A percentile compares a stretch with the other conserved stretches of the same genome.
Evolutionary conservation across 495 filamentous ascomycete genomes (phyloP).

Genomic region (Lindgomyces ingoldianus): DNA sequence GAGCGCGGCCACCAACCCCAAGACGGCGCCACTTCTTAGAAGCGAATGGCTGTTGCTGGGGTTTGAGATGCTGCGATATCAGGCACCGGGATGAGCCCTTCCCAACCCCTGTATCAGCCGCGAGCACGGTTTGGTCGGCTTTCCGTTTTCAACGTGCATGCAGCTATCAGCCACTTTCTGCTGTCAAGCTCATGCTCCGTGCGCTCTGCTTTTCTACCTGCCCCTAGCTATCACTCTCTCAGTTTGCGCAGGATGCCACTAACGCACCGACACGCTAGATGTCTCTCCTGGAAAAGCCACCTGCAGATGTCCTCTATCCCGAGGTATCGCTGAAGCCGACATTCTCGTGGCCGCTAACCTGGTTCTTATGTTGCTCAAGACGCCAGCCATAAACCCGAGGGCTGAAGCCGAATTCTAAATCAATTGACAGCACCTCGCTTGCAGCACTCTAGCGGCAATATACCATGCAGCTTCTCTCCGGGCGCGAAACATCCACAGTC

Average conservation of each 20-base stretch:
- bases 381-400: not conserved
- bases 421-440: not conserved
- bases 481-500: not conserved
- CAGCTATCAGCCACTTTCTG: not conserved
- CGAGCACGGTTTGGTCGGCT: not conserved
- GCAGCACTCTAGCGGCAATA: slow-evolving; percentile 4
- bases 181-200: not conserved
- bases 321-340: not conserved
- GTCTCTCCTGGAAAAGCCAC: not conserved
- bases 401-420: not conserved
- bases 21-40: not conserved
- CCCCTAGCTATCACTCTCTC: too few relatives aligned
- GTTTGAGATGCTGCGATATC: not conserved
- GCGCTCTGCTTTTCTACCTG: not conserved
- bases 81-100: slow-evolving; percentile 1
- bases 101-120: not conserved
- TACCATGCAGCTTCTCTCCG: not conserved
- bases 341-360: not conserved
- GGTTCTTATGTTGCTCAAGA: not conserved
- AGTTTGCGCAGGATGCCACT: too few relatives aligned
- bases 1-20: not conserved
- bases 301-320: not conserved
- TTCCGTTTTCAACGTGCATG: slow-evolving; percentile 21
- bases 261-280: not conserved
- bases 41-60: not conserved